Evolutionary conservation across 164 flowering plant genomes (phyloP), one percentile per base, ranked within the genome.

Genomic region (Litsea cubeba): DNA sequence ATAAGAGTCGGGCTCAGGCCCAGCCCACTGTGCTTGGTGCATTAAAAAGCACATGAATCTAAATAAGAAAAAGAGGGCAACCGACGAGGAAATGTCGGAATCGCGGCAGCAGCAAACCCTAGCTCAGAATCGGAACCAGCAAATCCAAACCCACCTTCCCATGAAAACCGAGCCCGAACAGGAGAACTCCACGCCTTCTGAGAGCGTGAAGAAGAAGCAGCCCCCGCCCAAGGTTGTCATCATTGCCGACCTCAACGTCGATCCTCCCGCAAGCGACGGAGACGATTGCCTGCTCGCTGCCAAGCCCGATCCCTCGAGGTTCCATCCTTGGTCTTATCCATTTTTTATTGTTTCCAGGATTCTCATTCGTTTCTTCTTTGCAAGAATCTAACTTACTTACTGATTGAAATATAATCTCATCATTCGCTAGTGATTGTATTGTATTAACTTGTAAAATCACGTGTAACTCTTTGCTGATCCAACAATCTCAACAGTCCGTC

Each of bases 211-310:
- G 58, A 26, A 46, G 63, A 71, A 18, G 28, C 76, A 50, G 68
- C 5, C 22, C 32, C 28, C 75, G 69, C 49, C 72, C 78, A 46
- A 85, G 82, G 80, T 83, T 77, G 84, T 87, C 28, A 72, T 89
- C 32, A 72, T 89, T 28, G 91, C 91, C 51, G 93, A 89, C 80
- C 90, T 89, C 72, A 89, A 89, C 82, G 86, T 78, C 78, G 84
- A 87, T 62, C 93, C 91, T 76, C 88, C 90, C 18, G 88, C 85
- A 25, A 57, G 81, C 63, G 91, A 89, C 70, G 84, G 70, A 65
- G 78, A 75, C 63, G 81, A 81, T 49, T 64, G 81, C 32, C 4
- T 63, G 30, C 75, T 8, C 46, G 26, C 75, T 12, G 32, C 81
- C 12, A 40, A 82, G 54, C 79, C 68, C 68, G 35, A 14, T 65